Evolutionary conservation across 108 stramenopile genomes (phyloP).

Genomic region (Cyclotella choctawhatcheeana): DNA sequence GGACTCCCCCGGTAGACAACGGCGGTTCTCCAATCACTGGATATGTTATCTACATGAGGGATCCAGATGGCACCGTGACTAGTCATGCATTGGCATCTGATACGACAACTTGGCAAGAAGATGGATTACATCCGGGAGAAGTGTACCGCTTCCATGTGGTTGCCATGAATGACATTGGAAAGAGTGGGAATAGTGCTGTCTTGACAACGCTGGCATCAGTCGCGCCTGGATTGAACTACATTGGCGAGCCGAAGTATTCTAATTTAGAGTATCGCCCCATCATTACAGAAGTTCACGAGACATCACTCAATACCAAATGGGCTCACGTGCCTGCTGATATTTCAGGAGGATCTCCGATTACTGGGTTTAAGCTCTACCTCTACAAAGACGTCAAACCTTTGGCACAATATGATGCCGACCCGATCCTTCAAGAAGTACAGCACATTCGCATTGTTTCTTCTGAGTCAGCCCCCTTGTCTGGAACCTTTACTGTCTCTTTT

Average conservation of each 20-base stretch:
- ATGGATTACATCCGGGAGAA: constrained; percentile 59
- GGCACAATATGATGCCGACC: constrained; percentile 66
- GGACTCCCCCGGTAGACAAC: constrained; percentile 81
- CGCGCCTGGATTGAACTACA: constrained; percentile 55
- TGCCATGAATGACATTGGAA: constrained; percentile 71
- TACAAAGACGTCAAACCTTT: constrained; percentile 63
- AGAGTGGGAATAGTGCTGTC: constrained; percentile 65
- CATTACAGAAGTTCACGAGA: constrained; percentile 60
- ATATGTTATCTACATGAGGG: constrained; percentile 71
- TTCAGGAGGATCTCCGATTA: constrained; percentile 71
- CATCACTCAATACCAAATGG: constrained; percentile 64
- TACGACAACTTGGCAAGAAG: constrained; percentile 36
- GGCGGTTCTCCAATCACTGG: constrained; percentile 80
- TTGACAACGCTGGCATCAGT: constrained; percentile 67
- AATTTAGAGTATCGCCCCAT: constrained; percentile 39
- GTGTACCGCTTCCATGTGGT: constrained; percentile 78
- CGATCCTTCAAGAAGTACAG: constrained; percentile 77
- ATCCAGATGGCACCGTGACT: constrained; percentile 37
- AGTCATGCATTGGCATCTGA: constrained; percentile 29
- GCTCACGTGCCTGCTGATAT: constrained; percentile 48
- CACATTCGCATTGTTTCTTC: constrained; percentile 49
- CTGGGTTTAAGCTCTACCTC: constrained; percentile 78
- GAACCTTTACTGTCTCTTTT: constrained; percentile 71
- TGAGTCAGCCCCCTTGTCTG: constrained; percentile 32
- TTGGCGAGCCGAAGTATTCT: constrained; percentile 29